These are phyloP conservation scores for Grifola frondosa DNA, from an alignment of 1,284 basidiomycete species.

Conservation along the genomic window DNA sequence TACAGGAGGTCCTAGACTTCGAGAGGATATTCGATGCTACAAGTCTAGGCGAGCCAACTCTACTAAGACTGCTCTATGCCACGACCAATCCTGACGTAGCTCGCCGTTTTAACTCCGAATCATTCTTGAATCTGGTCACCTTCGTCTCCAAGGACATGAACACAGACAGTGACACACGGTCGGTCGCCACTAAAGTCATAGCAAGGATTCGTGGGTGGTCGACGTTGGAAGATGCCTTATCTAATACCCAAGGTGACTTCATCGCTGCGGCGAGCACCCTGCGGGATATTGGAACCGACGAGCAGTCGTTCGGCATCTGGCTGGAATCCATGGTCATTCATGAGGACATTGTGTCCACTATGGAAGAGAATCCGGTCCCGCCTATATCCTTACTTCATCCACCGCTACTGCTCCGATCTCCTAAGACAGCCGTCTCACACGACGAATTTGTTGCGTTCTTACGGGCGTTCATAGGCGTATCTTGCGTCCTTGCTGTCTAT, in stretches of 20 bases:
- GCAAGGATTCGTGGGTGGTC: constrained; percentile 59
- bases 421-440: constrained; percentile 38
- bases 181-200: constrained; percentile 44
- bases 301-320: constrained; percentile 69
- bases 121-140: constrained; percentile 43
- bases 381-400: constrained; percentile 35
- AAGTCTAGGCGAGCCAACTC: constrained; percentile 53
- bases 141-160: constrained; percentile 41
- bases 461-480: constrained; percentile 64
- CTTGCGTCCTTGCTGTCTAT: constrained; percentile 69
- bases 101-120: constrained; percentile 37
- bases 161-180: constrained; percentile 40
- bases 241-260: constrained; percentile 53
- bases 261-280: constrained; percentile 45
- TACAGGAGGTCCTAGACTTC: constrained; percentile 59
- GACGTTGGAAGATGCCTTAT: constrained; percentile 57
- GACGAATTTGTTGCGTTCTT: constrained; percentile 63
- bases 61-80: constrained; percentile 58
- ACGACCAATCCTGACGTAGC: constrained; percentile 64
- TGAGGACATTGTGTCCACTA: constrained; percentile 45
- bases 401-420: constrained; percentile 33
- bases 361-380: constrained; percentile 44
- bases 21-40: constrained; percentile 51
- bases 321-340: constrained; percentile 64
- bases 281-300: constrained; percentile 58